Evolutionary conservation across 2,329 filamentous ascomycete species (phyloP).

Genomic region (Chrysosporium queenslandicum): DNA sequence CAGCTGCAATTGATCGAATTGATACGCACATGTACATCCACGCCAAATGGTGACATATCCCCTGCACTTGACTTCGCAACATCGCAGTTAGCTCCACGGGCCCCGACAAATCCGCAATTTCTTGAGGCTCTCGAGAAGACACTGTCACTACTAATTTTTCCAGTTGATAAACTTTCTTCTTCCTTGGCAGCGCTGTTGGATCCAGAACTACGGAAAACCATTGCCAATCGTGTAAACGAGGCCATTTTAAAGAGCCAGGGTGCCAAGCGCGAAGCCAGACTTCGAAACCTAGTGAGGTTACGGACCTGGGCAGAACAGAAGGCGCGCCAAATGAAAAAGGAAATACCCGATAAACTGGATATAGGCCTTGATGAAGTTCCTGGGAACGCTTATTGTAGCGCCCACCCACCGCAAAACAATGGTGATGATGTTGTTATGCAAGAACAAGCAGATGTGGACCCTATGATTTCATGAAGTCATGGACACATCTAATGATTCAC

Average conservation of each 20-base stretch:
- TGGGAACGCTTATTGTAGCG: constrained; percentile 21
- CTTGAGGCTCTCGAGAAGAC: constrained; percentile 81
- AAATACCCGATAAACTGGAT: constrained; percentile 38
- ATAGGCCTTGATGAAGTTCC: constrained; percentile 35
- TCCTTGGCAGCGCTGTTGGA: constrained; percentile 67
- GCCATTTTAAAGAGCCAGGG: constrained; percentile 69
- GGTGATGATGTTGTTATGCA: constrained; percentile 35
- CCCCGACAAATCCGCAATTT: constrained; percentile 70
- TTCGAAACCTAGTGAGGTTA: constrained; percentile 69
- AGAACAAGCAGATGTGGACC: constrained; percentile 33
- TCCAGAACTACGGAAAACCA: constrained; percentile 65
- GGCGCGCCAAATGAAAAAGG: constrained; percentile 39
- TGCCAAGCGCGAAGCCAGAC: constrained; percentile 65
- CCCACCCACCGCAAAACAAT: constrained; percentile 17
- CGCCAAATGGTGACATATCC: constrained; percentile 59
- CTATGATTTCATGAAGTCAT: constrained; percentile 27
- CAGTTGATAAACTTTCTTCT: constrained; percentile 65
- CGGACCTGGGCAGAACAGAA: constrained; percentile 71
- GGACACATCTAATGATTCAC: too few relatives aligned
- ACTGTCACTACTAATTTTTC: constrained; percentile 84
- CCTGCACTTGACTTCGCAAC: constrained; percentile 81
- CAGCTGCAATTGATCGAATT: constrained; percentile 89
- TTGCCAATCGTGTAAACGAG: constrained; percentile 83
- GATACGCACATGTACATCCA: constrained; percentile 64
- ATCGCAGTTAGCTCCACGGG: constrained; percentile 74